Evolutionary conservation across 371 early-diverging fungal species (phyloP).

Genomic region (Mucor saturninus): DNA sequence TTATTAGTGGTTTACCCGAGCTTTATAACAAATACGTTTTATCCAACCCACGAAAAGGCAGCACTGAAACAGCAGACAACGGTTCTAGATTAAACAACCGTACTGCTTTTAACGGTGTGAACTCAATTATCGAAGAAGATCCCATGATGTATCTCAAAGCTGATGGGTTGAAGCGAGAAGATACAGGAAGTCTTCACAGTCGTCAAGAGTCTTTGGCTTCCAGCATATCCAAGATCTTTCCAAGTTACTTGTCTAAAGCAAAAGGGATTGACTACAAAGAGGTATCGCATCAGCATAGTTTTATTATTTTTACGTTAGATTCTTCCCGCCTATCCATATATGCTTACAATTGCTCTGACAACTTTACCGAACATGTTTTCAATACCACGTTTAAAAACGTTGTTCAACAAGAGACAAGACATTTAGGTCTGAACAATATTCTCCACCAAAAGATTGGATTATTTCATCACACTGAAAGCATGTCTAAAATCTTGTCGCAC

Average conservation of each 20-base stretch:
- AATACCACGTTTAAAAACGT: conserved; percentile 34
- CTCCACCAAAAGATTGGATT: conserved; percentile 74
- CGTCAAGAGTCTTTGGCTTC: conserved; percentile 48
- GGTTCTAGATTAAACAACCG: conserved; percentile 10
- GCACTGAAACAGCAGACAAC: conserved; percentile 43
- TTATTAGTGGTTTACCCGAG: conserved; percentile 63
- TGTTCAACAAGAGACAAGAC: conserved; percentile 49
- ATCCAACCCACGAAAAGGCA: conserved; percentile 39
- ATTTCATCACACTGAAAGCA: conserved; percentile 58
- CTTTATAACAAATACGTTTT: conserved; percentile 37
- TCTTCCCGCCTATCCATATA: conserved; percentile 56
- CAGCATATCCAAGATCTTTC: conserved; percentile 30
- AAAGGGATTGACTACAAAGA: conserved; percentile 23
- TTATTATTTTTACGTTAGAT: conserved; percentile 62
- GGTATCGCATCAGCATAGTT: conserved; percentile 46
- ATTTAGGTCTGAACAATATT: conserved; percentile 58
- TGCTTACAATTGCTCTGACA: conserved; percentile 73
- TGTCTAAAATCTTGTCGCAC: conserved; percentile 30
- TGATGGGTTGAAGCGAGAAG: conserved; percentile 21
- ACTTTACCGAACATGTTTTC: conserved; percentile 61
- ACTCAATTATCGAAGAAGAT: conserved; percentile 3
- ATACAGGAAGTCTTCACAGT: conserved; percentile 33
- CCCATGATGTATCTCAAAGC: background rate
- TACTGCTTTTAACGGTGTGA: conserved; percentile 11
- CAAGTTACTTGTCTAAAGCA: conserved; percentile 36